These are phyloP conservation scores for Magnusiomyces magnusii DNA, from an alignment of 1,139 yeast genomes.

Conservation along the genomic window DNA sequence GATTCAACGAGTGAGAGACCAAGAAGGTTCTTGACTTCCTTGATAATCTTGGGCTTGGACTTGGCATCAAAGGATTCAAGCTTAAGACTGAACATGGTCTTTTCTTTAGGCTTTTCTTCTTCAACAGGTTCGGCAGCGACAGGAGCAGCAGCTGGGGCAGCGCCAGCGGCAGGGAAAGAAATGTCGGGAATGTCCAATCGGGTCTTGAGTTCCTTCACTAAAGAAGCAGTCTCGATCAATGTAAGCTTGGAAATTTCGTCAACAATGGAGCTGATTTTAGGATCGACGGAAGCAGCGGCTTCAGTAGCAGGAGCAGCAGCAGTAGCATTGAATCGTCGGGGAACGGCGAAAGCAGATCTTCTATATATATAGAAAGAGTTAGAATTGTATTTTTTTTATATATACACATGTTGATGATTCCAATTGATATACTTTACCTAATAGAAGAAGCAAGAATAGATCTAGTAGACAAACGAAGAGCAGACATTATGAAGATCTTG, in stretches of 20 bases:
- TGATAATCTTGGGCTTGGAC: constrained; percentile 94
- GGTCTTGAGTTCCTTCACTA: constrained; percentile 76
- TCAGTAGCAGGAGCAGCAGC: constrained; percentile 33
- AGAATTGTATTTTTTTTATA: too few relatives aligned
- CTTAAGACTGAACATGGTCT: constrained; percentile 87
- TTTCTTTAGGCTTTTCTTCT: constrained; percentile 79
- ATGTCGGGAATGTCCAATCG: constrained; percentile 91
- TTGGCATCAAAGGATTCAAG: constrained; percentile 92
- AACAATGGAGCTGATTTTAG: constrained; percentile 81
- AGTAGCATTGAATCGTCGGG: constrained; percentile 45
- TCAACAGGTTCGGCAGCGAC: constrained; percentile 70
- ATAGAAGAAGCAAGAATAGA: constrained; percentile 23
- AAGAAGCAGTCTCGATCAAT: constrained; percentile 78
- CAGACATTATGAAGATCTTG: constrained; percentile 17
- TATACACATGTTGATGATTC: too few relatives aligned
- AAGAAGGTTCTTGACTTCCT: constrained; percentile 87
- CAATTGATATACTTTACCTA: too few relatives aligned
- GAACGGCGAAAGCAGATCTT: constrained; percentile 10
- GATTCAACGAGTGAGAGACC: constrained; percentile 94
- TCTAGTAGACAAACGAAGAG: constrained; percentile 31
- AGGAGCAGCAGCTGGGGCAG: constrained; percentile 55
- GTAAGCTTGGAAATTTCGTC: constrained; percentile 86
- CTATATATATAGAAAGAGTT: too few relatives aligned
- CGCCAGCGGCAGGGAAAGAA: constrained; percentile 68
- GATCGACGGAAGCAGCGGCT: constrained; percentile 57